Evolutionary conservation across 257 asterid genomes (phyloP).

Genomic region (Mentha longifolia): DNA sequence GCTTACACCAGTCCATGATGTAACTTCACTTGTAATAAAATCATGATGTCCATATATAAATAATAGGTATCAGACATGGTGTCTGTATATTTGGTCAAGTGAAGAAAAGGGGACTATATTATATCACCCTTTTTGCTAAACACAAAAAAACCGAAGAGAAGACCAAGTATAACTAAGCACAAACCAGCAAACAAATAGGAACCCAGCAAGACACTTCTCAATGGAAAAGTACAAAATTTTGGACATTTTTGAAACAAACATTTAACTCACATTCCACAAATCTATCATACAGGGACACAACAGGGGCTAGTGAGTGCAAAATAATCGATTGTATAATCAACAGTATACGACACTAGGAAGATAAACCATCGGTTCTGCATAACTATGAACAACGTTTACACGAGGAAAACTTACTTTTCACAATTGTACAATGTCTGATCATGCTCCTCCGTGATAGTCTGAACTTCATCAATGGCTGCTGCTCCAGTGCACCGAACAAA

Average conservation of each 20-base stretch:
- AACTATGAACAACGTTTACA: conserved; percentile 45
- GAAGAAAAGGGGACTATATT: neutral
- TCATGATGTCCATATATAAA: conserved; percentile 34
- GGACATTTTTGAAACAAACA: conserved; percentile 32
- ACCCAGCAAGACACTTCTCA: neutral
- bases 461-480: conserved; percentile 36
- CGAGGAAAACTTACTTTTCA: conserved; percentile 43
- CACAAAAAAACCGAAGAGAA: no score
- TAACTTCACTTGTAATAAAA: conserved; percentile 34
- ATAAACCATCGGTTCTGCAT: conserved; percentile 33
- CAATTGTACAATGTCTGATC: conserved; percentile 41
- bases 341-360: conserved; percentile 37
- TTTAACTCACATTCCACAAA: conserved; percentile 36
- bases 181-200: neutral
- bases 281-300: conserved; percentile 32
- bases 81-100: neutral
- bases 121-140: neutral
- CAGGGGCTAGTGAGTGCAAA: conserved; percentile 32
- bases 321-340: conserved; percentile 32
- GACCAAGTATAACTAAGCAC: neutral
- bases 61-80: neutral
- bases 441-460: conserved; percentile 25
- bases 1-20: conserved; percentile 11
- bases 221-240: neutral
- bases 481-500: conserved; percentile 39